Percentiles rank a stretch among this genome's conserved stretches.
phyloP scores from a whole-genome alignment of 768 basidiomycete species.

The Megacollybia marginata region DNA sequence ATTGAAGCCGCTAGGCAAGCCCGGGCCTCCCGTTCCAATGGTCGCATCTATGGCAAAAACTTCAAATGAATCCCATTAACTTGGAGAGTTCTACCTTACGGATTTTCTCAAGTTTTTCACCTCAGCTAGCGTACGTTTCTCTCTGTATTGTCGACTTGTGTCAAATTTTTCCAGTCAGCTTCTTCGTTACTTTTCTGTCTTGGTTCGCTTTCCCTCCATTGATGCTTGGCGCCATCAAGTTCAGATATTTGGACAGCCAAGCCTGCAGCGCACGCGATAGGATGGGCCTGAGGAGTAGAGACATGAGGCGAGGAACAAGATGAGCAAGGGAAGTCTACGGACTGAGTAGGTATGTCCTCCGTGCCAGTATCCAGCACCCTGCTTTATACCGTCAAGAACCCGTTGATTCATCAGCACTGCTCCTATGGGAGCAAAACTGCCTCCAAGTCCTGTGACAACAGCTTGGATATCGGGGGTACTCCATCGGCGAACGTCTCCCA shows the following conservation, averaged over 20 bases:
- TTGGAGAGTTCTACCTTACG: slow-evolving; percentile 45
- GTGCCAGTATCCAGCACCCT: slow-evolving; percentile 66
- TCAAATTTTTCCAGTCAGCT: slow-evolving; percentile 12
- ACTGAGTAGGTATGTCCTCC: slow-evolving; percentile 87
- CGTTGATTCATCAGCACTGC: slow-evolving; percentile 71
- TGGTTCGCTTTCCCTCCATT: slow-evolving; percentile 62
- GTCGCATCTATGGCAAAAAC: slow-evolving; percentile 25
- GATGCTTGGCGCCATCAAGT: slow-evolving; percentile 46
- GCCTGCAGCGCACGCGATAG: too few relatives aligned
- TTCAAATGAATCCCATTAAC: slow-evolving; percentile 42
- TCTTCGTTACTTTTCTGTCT: slow-evolving; percentile 41
- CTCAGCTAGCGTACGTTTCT: slow-evolving; percentile 22
- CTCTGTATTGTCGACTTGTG: background rate
- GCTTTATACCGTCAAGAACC: slow-evolving; percentile 63
- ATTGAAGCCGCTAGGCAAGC: background rate
- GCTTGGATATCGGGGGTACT: background rate
- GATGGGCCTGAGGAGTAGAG: background rate
- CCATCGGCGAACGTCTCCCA: too few relatives aligned
- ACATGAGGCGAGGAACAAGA: background rate
- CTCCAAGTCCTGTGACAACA: background rate
- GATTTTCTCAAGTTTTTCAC: slow-evolving; percentile 41
- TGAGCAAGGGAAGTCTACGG: slow-evolving; percentile 3
- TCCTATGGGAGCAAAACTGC: slow-evolving; percentile 64
- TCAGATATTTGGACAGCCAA: too few relatives aligned
- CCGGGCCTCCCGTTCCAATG: slow-evolving; percentile 24